Percentiles rank a stretch among this genome's conserved stretches.
These are phyloP conservation scores for Ceratocystis destructans DNA, from an alignment of 2,329 filamentous ascomycete species.

Conservation along the genomic window DNA sequence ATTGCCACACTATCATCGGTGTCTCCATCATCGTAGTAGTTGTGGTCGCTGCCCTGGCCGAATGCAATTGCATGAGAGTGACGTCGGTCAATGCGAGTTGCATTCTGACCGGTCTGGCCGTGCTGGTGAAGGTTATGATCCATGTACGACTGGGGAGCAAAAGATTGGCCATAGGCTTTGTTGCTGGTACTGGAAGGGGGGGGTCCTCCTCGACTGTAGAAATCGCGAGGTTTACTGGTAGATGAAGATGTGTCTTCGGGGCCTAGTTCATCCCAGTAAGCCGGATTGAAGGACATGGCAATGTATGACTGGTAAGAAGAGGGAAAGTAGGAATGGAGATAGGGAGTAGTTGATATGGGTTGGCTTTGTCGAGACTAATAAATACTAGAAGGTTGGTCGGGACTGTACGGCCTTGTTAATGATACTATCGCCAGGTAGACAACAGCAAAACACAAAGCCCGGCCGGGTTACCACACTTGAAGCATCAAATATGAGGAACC, in stretches of 20 bases:
- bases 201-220: not conserved
- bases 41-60: not conserved
- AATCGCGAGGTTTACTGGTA: not conserved
- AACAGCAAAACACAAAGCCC: too few species aligned
- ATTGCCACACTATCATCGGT: not conserved
- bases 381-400: too few species aligned
- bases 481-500: too few species aligned
- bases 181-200: slow-evolving; percentile 19
- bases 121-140: slow-evolving; percentile 9
- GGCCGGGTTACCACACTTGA: too few species aligned
- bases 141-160: slow-evolving; percentile 14
- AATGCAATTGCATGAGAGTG: slow-evolving; percentile 9
- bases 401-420: too few species aligned
- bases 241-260: not conserved
- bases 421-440: too few species aligned
- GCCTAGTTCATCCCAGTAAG: slow-evolving; percentile 2
- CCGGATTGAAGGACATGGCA: not conserved
- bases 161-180: slow-evolving; percentile 20
- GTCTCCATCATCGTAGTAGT: slow-evolving; percentile 11
- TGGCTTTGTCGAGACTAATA: too few species aligned
- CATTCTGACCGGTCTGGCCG: slow-evolving; percentile 5
- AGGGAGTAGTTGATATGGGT: not conserved
- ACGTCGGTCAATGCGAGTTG: slow-evolving; percentile 10
- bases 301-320: not conserved
- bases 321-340: not conserved